Conservation (phyloP, 805 yeast genomes). For the Lachancea lanzarotensis region DNA sequence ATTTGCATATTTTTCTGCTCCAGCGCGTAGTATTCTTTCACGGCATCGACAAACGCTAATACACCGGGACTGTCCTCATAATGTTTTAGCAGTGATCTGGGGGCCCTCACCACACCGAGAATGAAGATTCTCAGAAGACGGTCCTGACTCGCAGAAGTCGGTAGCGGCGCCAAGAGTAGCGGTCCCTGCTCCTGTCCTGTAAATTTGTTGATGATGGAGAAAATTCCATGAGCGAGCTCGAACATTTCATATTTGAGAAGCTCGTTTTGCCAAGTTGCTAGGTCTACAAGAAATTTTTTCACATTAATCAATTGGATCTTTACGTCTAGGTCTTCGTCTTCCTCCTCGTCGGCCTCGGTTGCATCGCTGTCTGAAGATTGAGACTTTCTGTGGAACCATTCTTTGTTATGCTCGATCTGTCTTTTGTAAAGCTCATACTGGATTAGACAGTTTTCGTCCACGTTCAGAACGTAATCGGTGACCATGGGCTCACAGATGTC, state of each 20-base stretch:
- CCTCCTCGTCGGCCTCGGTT: conserved; percentile 23
- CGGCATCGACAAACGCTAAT: conserved; percentile 18
- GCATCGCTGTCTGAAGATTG: conserved; percentile 25
- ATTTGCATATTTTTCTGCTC: conserved; percentile 24
- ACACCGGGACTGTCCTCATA: conserved; percentile 24
- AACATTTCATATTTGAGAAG: conserved; percentile 31
- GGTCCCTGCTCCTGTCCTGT: conserved; percentile 29
- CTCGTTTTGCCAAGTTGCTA: conserved; percentile 42
- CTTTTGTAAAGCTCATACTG: conserved; percentile 33
- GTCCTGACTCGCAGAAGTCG: conserved; percentile 18
- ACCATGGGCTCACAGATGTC: conserved; percentile 56
- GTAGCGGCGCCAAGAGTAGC: conserved; percentile 23
- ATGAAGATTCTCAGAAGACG: conserved; percentile 22
- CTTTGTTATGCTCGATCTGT: conserved; percentile 25
- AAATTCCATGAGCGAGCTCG: conserved; percentile 28
- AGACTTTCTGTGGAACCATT: conserved; percentile 18
- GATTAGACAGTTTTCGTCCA: conserved; percentile 39
- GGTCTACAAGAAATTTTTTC: conserved; percentile 45
- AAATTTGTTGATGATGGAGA: conserved; percentile 27
- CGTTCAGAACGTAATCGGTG: conserved; percentile 41
- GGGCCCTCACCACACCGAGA: conserved; percentile 20
- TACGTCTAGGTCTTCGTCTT: conserved; percentile 26
- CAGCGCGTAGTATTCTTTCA: conserved; percentile 15
- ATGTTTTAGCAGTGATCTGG: conserved; percentile 20
- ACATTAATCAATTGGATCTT: conserved; percentile 39